phyloP scores from a whole-genome alignment of 345 rosid genomes.

The Brassica incana region DNA sequence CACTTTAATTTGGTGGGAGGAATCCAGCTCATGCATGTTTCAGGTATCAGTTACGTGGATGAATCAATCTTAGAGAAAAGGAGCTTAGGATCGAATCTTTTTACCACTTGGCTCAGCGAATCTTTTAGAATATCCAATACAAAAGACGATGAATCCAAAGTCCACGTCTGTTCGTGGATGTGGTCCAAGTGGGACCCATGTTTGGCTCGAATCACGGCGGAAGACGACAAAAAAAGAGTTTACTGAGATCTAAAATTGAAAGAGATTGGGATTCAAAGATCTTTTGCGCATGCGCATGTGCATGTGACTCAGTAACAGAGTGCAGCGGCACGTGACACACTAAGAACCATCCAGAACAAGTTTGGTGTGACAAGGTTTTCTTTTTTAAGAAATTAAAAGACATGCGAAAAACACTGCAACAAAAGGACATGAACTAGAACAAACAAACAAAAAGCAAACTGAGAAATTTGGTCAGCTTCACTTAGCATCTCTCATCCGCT shows the following conservation, averaged over 20 bases:
- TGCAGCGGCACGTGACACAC: constrained; percentile 21
- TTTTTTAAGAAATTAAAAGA: background rate
- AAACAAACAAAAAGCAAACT: background rate
- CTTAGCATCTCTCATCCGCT: constrained; percentile 21
- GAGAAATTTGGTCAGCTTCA: constrained; percentile 11
- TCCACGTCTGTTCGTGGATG: background rate
- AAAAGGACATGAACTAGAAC: background rate
- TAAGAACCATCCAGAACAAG: constrained; percentile 16
- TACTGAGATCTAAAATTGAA: constrained; percentile 15
- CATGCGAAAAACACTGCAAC: background rate
- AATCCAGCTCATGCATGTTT: background rate
- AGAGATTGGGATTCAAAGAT: constrained; percentile 2
- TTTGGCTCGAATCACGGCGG: background rate
- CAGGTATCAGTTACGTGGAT: background rate
- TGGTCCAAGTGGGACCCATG: background rate
- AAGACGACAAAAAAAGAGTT: constrained; percentile 11
- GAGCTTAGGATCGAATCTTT: background rate
- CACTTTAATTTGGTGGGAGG: background rate
- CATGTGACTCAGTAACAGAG: constrained; percentile 18
- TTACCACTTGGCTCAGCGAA: background rate
- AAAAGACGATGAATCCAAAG: background rate
- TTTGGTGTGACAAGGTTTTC: constrained; percentile 9
- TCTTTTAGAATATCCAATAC: background rate
- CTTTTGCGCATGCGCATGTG: background rate
- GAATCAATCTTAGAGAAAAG: background rate